phyloP scores from a whole-genome alignment of 176 grass and related monocot genomes.

The Carex littledalei region DNA sequence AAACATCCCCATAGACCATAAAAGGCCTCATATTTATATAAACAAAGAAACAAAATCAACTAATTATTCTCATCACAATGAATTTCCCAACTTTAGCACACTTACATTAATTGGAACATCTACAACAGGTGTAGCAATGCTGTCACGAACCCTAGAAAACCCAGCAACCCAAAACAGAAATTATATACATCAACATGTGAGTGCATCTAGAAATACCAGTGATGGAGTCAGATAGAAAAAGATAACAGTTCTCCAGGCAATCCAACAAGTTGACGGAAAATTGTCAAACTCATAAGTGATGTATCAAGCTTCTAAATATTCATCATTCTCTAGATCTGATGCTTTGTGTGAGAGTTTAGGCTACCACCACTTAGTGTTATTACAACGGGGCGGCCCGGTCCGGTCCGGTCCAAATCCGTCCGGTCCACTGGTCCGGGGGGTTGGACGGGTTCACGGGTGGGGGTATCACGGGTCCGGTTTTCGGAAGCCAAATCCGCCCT shows the following conservation, averaged over 20 bases:
- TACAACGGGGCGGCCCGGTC: too few relatives aligned
- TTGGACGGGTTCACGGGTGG: too few relatives aligned
- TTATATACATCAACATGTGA: conserved; percentile 97
- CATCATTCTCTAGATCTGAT: neutral
- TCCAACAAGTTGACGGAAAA: neutral
- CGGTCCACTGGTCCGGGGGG: too few relatives aligned
- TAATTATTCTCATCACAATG: neutral
- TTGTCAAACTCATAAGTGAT: neutral
- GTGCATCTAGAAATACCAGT: conserved; percentile 53
- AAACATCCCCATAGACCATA: neutral
- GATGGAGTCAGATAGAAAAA: neutral
- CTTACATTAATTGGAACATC: too few relatives aligned
- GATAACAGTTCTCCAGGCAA: neutral
- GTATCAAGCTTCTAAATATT: neutral
- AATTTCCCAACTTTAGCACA: neutral
- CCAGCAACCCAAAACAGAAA: conserved; percentile 27
- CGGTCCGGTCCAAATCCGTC: too few relatives aligned
- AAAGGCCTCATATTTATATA: neutral
- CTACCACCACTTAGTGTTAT: too few relatives aligned
- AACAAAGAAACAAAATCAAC: neutral
- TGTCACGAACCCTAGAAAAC: too few relatives aligned
- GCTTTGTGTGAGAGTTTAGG: neutral
- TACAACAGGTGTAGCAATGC: too few relatives aligned
- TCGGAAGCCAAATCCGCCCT: too few relatives aligned
- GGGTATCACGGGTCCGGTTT: too few relatives aligned